Conservation (phyloP, 495 filamentous ascomycete species). For the Trichoderma parareesei region DNA sequence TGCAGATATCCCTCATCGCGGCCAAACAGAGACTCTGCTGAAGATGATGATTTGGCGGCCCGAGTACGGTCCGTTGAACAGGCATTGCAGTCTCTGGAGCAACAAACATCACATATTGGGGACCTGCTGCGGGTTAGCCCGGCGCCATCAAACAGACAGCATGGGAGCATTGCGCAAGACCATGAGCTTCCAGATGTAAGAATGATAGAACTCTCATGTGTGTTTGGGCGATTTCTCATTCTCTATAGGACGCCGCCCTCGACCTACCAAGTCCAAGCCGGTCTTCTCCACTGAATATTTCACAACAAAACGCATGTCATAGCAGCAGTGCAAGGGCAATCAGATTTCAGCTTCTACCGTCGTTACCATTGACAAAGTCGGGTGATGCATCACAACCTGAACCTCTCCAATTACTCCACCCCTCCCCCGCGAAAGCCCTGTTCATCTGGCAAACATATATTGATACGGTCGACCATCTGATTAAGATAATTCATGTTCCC, state of each 20-base stretch:
- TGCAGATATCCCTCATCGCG: neutral
- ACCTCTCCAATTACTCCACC: neutral
- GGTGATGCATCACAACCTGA: neutral
- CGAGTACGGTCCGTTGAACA: neutral
- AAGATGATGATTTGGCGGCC: neutral
- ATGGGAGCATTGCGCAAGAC: neutral
- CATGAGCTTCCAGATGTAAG: neutral
- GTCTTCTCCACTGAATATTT: neutral
- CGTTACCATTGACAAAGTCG: neutral
- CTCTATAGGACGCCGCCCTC: neutral
- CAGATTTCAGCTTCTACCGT: neutral
- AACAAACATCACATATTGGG: neutral
- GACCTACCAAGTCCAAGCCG: neutral
- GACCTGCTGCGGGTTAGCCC: neutral
- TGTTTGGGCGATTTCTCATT: neutral
- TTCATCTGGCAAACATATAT: slow-evolving; percentile 4
- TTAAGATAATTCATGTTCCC: neutral
- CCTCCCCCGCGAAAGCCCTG: neutral
- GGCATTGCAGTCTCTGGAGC: neutral
- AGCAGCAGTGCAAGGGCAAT: neutral
- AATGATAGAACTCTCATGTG: neutral
- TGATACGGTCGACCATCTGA: neutral
- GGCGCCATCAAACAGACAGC: neutral
- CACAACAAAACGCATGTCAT: neutral
- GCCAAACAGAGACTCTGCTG: neutral